Evolutionary conservation across 1,284 basidiomycete genomes (phyloP).

Genomic region (Athelia sp.): DNA sequence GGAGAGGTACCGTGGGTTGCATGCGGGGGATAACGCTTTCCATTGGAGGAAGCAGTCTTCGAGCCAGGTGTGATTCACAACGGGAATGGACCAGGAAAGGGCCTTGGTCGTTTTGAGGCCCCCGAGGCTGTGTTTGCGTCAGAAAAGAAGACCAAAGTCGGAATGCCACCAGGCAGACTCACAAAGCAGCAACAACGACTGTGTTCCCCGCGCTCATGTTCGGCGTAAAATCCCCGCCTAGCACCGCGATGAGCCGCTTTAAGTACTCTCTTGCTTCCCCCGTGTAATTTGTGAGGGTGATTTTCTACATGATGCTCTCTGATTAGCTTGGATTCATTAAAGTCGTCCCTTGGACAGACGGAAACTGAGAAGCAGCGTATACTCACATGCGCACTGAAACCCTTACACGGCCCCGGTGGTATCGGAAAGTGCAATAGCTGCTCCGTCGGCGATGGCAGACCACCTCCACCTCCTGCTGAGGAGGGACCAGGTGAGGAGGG

Average conservation of each 20-base stretch:
- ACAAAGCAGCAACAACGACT: constrained; percentile 81
- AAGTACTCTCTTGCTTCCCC: constrained; percentile 82
- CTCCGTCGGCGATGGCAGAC: not conserved
- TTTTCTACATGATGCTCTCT: constrained; percentile 36
- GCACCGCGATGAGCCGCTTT: constrained; percentile 71
- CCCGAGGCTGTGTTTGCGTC: not conserved
- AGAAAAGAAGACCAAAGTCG: not conserved
- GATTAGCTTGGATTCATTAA: too few species aligned
- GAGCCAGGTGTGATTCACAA: constrained; percentile 87
- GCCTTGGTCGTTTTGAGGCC: not conserved
- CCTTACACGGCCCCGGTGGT: constrained; percentile 39
- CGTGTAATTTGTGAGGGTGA: constrained; percentile 87
- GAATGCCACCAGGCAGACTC: constrained; percentile 5
- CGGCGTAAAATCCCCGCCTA: constrained; percentile 79
- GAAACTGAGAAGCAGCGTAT: constrained; percentile 7
- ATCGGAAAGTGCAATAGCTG: constrained; percentile 46
- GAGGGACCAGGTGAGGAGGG: too few species aligned
- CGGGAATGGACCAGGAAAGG: constrained; percentile 71
- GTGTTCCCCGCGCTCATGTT: constrained; percentile 75
- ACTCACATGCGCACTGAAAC: constrained; percentile 50
- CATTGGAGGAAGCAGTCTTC: constrained; percentile 84
- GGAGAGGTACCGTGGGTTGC: constrained; percentile 56
- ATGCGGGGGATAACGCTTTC: constrained; percentile 53
- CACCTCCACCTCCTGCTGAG: constrained; percentile 17
- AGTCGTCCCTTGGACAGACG: too few species aligned